Evolutionary conservation across 768 basidiomycete genomes (phyloP), one percentile per base, ranked within the genome.

Genomic region (Phlebiopsis flavidoalba): DNA sequence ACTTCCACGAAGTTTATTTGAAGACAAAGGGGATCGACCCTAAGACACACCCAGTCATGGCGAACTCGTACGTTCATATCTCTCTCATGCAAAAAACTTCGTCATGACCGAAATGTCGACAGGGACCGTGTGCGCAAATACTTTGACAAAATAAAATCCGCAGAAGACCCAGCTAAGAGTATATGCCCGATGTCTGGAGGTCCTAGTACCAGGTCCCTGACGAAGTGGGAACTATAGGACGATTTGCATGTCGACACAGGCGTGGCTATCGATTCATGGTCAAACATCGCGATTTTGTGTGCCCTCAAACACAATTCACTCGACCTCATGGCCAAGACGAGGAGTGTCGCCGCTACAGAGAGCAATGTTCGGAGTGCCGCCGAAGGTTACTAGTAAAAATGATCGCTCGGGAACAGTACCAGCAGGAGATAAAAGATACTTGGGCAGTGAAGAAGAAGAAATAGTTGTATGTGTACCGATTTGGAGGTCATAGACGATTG

Each of bases 241-340:
- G 72, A 47, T 35, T 71, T 19, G 73, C 72, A n/a, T n/a, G 72
- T 94, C 60, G 92, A 95, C 80, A 90, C 88, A 71, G 84, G 76
- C 22, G 92, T 89, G 12, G 92, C 92, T 1, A 75, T 48, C 84
- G 93, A 33, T 95, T 95, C 73, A 94, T n/a, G n/a, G n/a, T 95
- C 71, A 89, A 87, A 72, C 81, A 89, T 69, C n/a, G 89, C 91
- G 31, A 91, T 93, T 47, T 75, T n/a, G n/a, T n/a, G n/a, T n/a
- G n/a, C n/a, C n/a, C 87, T 1, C 87, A 87, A 71, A 83, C 82
- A 12, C 78, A 80, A 53, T 58, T 48, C 10, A 60, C 64, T 43
- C 60, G 60, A 12, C 65, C 63, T 3, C 66, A 62, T 45, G 63
- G 64, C 5, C 61, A 67, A 43, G 51, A 62, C 36, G 62, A 69